A percentile compares a stretch with the other conserved stretches of the same genome.
Conservation (phyloP, 2,329 filamentous ascomycete species). For the Alternaria atra region DNA sequence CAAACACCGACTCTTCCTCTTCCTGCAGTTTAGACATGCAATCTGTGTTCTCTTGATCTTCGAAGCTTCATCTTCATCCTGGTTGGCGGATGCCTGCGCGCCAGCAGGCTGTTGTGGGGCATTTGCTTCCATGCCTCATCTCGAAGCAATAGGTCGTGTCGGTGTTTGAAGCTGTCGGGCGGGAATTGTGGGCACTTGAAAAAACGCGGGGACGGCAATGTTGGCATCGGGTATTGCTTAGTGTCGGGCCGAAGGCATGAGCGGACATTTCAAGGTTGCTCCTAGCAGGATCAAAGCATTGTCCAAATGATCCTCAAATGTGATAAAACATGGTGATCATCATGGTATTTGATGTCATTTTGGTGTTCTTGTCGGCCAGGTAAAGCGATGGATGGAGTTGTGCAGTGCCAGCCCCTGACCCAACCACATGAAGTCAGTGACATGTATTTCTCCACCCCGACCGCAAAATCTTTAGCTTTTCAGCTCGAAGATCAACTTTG, state of each 20-base stretch:
- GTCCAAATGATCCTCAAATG: not conserved
- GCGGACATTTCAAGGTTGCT: not conserved
- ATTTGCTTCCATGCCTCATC: conserved; percentile 24
- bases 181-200: conserved; percentile 12
- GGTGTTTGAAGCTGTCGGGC: conserved; percentile 25
- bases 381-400: not conserved
- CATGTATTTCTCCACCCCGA: not conserved
- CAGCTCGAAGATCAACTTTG: not conserved
- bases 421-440: conserved; percentile 3
- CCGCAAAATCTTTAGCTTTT: not conserved
- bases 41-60: conserved; percentile 36
- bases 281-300: not conserved
- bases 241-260: conserved; percentile 12
- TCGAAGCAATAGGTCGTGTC: conserved; percentile 15
- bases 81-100: conserved; percentile 18
- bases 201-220: conserved; percentile 18
- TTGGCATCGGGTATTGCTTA: conserved; percentile 17
- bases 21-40: conserved; percentile 48
- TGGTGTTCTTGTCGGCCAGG: not conserved
- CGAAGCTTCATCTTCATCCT: conserved; percentile 28
- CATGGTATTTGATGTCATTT: not conserved
- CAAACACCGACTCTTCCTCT: conserved; percentile 52
- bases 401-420: not conserved
- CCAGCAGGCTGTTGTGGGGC: conserved; percentile 21
- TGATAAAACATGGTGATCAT: not conserved